phyloP scores from a whole-genome alignment of 1,139 yeast genomes.

The Debaryomyces udenii region DNA sequence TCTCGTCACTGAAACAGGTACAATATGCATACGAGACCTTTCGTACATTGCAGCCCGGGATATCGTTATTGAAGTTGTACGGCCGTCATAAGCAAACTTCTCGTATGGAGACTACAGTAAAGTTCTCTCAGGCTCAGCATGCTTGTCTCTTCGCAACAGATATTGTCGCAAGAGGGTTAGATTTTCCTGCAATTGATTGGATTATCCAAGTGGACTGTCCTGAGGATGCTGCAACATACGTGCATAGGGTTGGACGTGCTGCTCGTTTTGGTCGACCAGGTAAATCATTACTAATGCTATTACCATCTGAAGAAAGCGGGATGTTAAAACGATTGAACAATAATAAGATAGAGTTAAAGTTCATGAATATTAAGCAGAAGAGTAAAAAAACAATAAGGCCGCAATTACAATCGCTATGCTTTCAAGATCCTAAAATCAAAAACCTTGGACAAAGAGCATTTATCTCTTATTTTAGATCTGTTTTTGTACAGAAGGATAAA shows the following conservation, averaged over 20 bases:
- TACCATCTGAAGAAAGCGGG: slow-evolving; percentile 82
- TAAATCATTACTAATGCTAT: slow-evolving; percentile 76
- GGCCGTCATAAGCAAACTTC: slow-evolving; percentile 97
- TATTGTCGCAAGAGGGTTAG: slow-evolving; percentile 96
- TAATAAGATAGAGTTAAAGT: slow-evolving; percentile 69
- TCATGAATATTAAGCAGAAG: slow-evolving; percentile 73
- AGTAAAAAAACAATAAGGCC: slow-evolving; percentile 79
- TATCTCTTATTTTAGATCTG: slow-evolving; percentile 83
- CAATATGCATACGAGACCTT: slow-evolving; percentile 91
- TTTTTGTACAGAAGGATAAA: slow-evolving; percentile 85
- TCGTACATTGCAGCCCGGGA: slow-evolving; percentile 93
- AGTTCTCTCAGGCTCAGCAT: slow-evolving; percentile 82
- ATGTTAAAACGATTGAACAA: slow-evolving; percentile 66
- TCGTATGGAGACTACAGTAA: slow-evolving; percentile 83
- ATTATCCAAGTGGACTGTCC: slow-evolving; percentile 96
- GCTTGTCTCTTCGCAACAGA: slow-evolving; percentile 95
- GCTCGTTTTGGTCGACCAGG: slow-evolving; percentile 94
- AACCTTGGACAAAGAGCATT: slow-evolving; percentile 96
- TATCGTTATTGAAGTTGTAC: slow-evolving; percentile 85
- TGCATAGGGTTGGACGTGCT: slow-evolving; percentile 95
- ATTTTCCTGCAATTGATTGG: slow-evolving; percentile 98
- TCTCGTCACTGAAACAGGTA: slow-evolving; percentile 92
- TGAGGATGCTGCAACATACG: slow-evolving; percentile 92
- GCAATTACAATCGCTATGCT: slow-evolving; percentile 86
- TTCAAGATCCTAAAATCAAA: slow-evolving; percentile 88